Evolutionary conservation across 2,329 filamentous ascomycete species (phyloP).

Genomic region (Sphaerulina vaccinii): DNA sequence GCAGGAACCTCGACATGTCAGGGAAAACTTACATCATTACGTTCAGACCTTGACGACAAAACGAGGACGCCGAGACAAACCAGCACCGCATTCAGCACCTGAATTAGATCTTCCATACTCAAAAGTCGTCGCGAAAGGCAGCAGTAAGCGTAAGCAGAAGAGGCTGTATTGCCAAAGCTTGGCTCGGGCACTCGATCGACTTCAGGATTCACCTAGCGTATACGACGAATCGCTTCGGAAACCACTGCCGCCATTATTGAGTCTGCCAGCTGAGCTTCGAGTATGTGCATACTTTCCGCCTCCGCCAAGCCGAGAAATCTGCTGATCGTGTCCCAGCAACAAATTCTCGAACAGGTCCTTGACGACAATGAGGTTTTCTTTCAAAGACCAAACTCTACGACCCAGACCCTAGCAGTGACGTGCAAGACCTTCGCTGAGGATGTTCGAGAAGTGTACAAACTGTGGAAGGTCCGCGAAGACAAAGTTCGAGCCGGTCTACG

Average conservation of each 20-base stretch:
- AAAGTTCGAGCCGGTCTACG: background rate
- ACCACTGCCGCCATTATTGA: constrained; percentile 11
- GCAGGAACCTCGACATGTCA: constrained; percentile 6
- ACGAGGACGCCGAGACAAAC: background rate
- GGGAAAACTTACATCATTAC: background rate
- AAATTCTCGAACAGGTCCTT: constrained; percentile 13
- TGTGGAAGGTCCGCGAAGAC: constrained; percentile 12
- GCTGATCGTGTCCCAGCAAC: background rate
- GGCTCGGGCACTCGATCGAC: constrained; percentile 13
- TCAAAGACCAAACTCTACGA: constrained; percentile 7
- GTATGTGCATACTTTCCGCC: background rate
- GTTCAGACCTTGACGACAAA: background rate
- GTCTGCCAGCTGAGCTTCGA: constrained; percentile 19
- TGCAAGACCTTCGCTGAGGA: constrained; percentile 16
- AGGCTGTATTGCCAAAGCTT: constrained; percentile 13
- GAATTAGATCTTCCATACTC: constrained; percentile 3
- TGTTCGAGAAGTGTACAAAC: constrained; percentile 9
- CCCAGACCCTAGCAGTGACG: constrained; percentile 9
- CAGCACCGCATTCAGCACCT: background rate
- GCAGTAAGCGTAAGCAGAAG: constrained; percentile 12
- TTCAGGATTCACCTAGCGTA: constrained; percentile 10
- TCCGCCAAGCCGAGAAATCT: background rate
- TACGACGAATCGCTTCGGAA: background rate
- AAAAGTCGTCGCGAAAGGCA: constrained; percentile 1
- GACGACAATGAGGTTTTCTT: constrained; percentile 17